Percentiles rank a stretch among this genome's conserved stretches.
phyloP scores from a whole-genome alignment of 352 stramenopile species.

The Phytophthora pisi region DNA sequence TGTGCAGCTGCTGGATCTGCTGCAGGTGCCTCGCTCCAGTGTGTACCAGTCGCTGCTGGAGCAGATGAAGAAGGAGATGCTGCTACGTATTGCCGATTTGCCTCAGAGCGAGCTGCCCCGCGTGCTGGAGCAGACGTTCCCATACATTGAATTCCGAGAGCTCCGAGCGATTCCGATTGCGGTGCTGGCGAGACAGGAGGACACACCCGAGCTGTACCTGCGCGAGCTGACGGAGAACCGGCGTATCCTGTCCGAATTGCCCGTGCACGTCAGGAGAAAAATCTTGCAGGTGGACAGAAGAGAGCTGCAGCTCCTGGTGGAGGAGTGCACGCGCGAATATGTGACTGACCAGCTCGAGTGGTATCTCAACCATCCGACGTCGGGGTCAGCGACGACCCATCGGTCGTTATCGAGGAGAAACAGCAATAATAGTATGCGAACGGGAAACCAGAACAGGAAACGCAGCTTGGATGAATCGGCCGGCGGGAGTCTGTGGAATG shows the following conservation, averaged over 20 bases:
- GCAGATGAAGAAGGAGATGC: constrained; percentile 71
- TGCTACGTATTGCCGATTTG: constrained; percentile 74
- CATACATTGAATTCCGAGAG: constrained; percentile 90
- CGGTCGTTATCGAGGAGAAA: constrained; percentile 29
- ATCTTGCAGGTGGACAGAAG: constrained; percentile 76
- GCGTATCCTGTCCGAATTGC: constrained; percentile 75
- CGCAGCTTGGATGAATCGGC: constrained; percentile 40
- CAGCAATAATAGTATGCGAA: constrained; percentile 29
- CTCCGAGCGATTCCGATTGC: constrained; percentile 84
- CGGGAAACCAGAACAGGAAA: constrained; percentile 29
- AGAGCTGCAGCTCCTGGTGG: constrained; percentile 76
- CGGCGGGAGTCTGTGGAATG: constrained; percentile 63
- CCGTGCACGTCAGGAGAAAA: constrained; percentile 82
- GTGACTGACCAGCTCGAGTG: constrained; percentile 67
- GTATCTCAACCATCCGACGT: constrained; percentile 62
- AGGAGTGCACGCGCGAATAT: constrained; percentile 80
- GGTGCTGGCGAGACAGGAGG: constrained; percentile 76
- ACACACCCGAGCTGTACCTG: constrained; percentile 81
- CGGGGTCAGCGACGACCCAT: constrained; percentile 14
- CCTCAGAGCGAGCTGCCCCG: constrained; percentile 72
- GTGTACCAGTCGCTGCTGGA: constrained; percentile 77
- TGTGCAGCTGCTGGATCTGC: constrained; percentile 79
- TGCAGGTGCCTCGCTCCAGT: constrained; percentile 65
- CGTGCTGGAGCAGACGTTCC: constrained; percentile 82
- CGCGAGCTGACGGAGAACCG: constrained; percentile 85